phyloP scores from a whole-genome alignment of 306 rosid genomes.

The Cucurbita argyrosperma region DNA sequence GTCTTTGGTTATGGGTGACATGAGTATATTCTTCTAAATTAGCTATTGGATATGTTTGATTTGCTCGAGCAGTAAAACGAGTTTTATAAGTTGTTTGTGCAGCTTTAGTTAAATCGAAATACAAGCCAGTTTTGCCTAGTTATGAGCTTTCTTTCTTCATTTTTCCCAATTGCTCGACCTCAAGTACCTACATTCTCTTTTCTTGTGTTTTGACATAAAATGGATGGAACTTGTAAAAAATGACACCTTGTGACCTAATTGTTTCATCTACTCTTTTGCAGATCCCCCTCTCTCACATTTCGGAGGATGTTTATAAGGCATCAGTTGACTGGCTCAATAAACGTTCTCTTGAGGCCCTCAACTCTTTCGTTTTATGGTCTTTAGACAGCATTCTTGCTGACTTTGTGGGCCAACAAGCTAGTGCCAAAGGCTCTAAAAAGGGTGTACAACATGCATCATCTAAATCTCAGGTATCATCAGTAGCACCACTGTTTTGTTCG shows the following conservation, averaged over 20 bases:
- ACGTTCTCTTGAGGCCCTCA: constrained; percentile 46
- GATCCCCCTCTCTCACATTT: constrained; percentile 61
- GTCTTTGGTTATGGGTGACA: not conserved
- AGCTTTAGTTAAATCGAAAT: not conserved
- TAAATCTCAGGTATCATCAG: constrained; percentile 59
- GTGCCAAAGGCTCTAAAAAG: constrained; percentile 61
- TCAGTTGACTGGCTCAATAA: constrained; percentile 64
- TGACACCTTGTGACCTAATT: not conserved
- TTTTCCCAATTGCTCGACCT: not conserved
- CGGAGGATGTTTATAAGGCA: constrained; percentile 63
- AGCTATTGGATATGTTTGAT: not conserved
- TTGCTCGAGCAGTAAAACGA: not conserved
- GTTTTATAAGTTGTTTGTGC: not conserved
- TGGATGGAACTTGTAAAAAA: not conserved
- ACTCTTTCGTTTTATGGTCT: constrained; percentile 49
- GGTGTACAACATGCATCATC: constrained; percentile 45
- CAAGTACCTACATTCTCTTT: not conserved
- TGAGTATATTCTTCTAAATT: not conserved
- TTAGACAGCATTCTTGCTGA: constrained; percentile 61
- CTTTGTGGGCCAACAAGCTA: constrained; percentile 44
- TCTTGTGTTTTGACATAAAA: not conserved
- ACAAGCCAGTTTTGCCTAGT: not conserved
- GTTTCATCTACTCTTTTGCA: constrained; percentile 15
- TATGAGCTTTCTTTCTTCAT: not conserved
- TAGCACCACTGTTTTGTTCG: not conserved